Percentiles rank a stretch among this genome's conserved stretches.
Evolutionary conservation across 2,329 filamentous ascomycete genomes (phyloP).

Genomic region (Stemphylium lycopersici): DNA sequence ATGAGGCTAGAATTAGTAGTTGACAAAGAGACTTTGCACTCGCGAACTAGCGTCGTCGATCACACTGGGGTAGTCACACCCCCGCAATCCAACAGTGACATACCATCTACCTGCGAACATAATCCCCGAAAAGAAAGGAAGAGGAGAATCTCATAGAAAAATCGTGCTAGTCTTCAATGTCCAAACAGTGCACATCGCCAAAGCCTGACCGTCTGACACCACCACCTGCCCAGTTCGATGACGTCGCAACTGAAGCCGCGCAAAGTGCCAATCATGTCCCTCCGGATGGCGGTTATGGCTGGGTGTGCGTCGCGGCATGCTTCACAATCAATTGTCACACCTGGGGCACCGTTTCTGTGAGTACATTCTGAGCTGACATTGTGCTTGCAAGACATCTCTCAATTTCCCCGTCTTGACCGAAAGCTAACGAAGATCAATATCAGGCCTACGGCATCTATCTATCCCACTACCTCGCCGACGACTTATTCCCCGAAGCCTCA

Average conservation of each 20-base stretch:
- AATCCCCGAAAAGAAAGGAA: too few species aligned
- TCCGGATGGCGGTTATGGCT: slow-evolving; percentile 27
- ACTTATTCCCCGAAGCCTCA: slow-evolving; percentile 44
- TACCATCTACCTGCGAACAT: too few species aligned
- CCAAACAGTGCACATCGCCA: too few species aligned
- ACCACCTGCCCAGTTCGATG: neutral
- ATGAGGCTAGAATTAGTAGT: too few species aligned
- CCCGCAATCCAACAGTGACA: too few species aligned
- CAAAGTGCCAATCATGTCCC: neutral
- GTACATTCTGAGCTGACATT: neutral
- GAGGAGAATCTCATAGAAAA: too few species aligned
- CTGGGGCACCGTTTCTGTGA: slow-evolving; percentile 28
- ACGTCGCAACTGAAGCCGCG: neutral
- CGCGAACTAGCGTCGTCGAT: too few species aligned
- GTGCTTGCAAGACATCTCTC: too few species aligned
- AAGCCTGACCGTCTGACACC: neutral
- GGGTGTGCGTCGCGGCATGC: slow-evolving; percentile 21
- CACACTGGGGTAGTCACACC: too few species aligned
- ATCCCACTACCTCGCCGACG: slow-evolving; percentile 48
- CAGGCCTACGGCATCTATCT: slow-evolving; percentile 53
- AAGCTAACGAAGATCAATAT: neutral
- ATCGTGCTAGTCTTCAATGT: too few species aligned
- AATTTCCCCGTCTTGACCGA: too few species aligned
- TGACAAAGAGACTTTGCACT: too few species aligned
- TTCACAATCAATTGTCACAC: slow-evolving; percentile 17